Evolutionary conservation across 345 rosid species (phyloP).

Genomic region (Erucastrum elatum): DNA sequence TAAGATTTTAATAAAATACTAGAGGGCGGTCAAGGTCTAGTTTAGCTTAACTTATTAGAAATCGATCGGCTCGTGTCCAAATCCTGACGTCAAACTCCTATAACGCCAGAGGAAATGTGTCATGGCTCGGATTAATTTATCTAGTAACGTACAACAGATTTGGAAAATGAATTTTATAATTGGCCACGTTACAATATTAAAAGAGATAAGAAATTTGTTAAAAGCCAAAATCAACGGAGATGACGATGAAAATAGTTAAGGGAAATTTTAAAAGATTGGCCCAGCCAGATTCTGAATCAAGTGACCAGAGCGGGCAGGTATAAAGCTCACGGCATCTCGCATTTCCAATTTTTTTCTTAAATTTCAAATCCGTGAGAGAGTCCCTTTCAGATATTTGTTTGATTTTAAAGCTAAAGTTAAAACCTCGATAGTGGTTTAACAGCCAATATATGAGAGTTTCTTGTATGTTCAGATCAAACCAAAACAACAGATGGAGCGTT

Average conservation of each 20-base stretch:
- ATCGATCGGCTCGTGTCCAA: background rate
- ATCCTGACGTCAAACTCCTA: background rate
- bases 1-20: background rate
- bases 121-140: background rate
- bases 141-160: background rate
- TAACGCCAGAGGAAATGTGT: background rate
- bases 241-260: background rate
- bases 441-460: background rate
- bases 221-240: constrained; percentile 19
- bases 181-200: background rate
- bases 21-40: constrained; percentile 7
- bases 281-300: constrained; percentile 10
- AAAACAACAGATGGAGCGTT: constrained; percentile 5
- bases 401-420: background rate
- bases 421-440: too few relatives aligned
- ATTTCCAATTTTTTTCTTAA: background rate
- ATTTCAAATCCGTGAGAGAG: background rate
- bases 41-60: background rate
- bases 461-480: background rate
- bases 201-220: background rate
- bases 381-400: background rate
- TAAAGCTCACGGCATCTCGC: constrained; percentile 23
- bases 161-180: background rate
- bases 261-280: background rate
- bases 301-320: constrained; percentile 23